Evolutionary conservation across 2,329 filamentous ascomycete genomes (phyloP), one percentile per base, ranked within the genome.

Genomic region (Fusarium irregulare): DNA sequence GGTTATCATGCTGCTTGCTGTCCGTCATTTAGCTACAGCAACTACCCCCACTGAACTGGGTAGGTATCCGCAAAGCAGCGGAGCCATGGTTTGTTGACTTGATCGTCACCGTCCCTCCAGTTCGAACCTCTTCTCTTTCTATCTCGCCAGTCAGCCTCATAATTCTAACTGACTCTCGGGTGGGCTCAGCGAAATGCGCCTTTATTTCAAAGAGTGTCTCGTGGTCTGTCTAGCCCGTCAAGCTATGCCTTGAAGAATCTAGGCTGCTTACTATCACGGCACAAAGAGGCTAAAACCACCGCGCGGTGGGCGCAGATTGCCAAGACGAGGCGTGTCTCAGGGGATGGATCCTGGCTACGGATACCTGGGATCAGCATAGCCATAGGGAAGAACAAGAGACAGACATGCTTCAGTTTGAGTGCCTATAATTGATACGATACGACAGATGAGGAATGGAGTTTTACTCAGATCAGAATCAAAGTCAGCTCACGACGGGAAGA

Each of bases 291-390:
- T 69, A 66, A 67, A 61, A 61, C 20, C 40, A 48, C 56, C 56
- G 60, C 41, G 51, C 41, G 64, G 66, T 68, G 71, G 63, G 61
- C 62, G 62, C 60, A 64, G 59, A 64, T 51, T 54, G 59, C 58
- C 66, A 73, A 70, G 58, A 63, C 64, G 73, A 75, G 71, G 68
- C 40, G 44, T 60, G 73, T 75, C 68, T 75, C 73, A 76, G 73
- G 73, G 73, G 70, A 62, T 51, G 49, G 23, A 25, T 37, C 34
- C 37, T 51, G 73, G 73, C 68, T 37, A 37, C 72, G 73, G 73
- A 66, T 37, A 37, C 72, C 66, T 75, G 70, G 58, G 58, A 57
- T 70, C 59, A 56, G 20, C 57, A 62, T 42, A 55, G 45, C 50
- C 41, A 51, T 23, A 25, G 18, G 49, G 20, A 51, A 44, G 55